These are phyloP conservation scores for Candida fluviatilis DNA, from an alignment of 805 yeast species.

Conservation along the genomic window DNA sequence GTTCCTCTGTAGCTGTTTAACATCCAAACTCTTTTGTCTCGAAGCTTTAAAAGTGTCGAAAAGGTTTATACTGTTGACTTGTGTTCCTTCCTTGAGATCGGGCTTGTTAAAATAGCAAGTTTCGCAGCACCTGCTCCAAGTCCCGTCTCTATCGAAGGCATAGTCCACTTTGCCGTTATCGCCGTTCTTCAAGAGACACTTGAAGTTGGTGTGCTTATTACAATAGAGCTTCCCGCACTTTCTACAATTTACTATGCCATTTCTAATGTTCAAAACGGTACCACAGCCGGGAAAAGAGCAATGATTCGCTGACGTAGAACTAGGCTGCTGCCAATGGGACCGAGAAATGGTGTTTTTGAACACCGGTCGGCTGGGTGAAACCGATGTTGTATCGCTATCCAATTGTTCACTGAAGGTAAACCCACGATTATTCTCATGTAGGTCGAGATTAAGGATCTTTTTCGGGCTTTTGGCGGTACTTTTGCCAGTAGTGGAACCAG, in stretches of 20 bases:
- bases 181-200: slow-evolving; percentile 50
- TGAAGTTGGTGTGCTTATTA: slow-evolving; percentile 53
- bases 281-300: slow-evolving; percentile 43
- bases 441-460: slow-evolving; percentile 43
- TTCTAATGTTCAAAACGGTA: slow-evolving; percentile 43
- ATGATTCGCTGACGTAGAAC: slow-evolving; percentile 25
- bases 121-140: slow-evolving; percentile 71
- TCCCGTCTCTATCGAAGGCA: slow-evolving; percentile 41
- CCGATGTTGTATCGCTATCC: neutral
- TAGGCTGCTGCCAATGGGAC: slow-evolving; percentile 56
- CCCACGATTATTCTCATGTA: slow-evolving; percentile 42
- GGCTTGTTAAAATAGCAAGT: slow-evolving; percentile 55
- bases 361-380: neutral
- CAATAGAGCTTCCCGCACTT: slow-evolving; percentile 75
- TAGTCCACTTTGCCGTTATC: slow-evolving; percentile 44
- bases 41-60: slow-evolving; percentile 37
- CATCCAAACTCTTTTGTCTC: slow-evolving; percentile 45
- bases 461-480: slow-evolving; percentile 20
- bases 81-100: slow-evolving; percentile 47
- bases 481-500: no score
- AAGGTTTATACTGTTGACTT: slow-evolving; percentile 33
- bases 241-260: slow-evolving; percentile 66
- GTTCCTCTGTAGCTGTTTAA: slow-evolving; percentile 48
- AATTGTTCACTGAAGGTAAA: slow-evolving; percentile 27
- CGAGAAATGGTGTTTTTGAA: slow-evolving; percentile 29